Percentiles rank a stretch among this genome's conserved stretches.
These are phyloP conservation scores for Salisapilia sapeloensis DNA, from an alignment of 352 stramenopile genomes.

Conservation along the genomic window DNA sequence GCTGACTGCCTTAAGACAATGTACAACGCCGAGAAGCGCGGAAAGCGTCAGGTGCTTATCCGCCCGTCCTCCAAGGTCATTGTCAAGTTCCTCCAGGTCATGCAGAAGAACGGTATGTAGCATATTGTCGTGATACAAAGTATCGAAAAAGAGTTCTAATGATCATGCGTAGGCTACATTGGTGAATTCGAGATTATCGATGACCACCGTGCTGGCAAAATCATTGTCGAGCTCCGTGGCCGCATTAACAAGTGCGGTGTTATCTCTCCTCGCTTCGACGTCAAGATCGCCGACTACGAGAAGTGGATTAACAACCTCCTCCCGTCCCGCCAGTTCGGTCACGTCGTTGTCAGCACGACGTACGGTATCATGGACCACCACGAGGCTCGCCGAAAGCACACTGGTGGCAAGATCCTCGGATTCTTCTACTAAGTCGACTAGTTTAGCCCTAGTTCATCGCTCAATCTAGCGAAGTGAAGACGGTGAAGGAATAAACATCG, in stretches of 20 bases:
- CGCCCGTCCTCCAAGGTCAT: slow-evolving; percentile 99
- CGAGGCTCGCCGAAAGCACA: slow-evolving; percentile 97
- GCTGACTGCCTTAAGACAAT: slow-evolving; percentile 99
- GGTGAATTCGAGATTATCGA: slow-evolving; percentile 99
- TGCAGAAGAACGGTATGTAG: slow-evolving; percentile 97
- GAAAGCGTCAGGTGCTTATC: slow-evolving; percentile 98
- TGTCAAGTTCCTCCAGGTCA: slow-evolving; percentile 99
- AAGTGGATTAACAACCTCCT: slow-evolving; percentile 99
- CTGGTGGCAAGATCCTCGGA: slow-evolving; percentile 99
- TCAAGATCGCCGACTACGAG: slow-evolving; percentile 93
- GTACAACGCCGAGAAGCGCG: slow-evolving; percentile 99
- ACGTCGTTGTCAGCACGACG: slow-evolving; percentile 88
- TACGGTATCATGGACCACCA: slow-evolving; percentile 88
- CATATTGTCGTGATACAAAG: neutral
- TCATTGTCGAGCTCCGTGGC: slow-evolving; percentile 96
- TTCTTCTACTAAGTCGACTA: slow-evolving; percentile 99
- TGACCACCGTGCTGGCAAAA: slow-evolving; percentile 99
- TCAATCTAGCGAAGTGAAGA: too few relatives aligned
- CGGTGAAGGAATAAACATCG: too few relatives aligned
- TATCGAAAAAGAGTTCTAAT: neutral
- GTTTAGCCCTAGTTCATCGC: too few relatives aligned
- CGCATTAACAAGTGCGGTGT: slow-evolving; percentile 99
- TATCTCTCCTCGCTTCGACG: slow-evolving; percentile 98
- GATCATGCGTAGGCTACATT: slow-evolving; percentile 91
- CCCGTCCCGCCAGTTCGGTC: slow-evolving; percentile 97